These are phyloP conservation scores for Malus domestica DNA, from an alignment of 306 rosid species.

Conservation along the genomic window ASM211411v1 NC_041791.1:31905501-31906000, in stretches of 20 bases:
- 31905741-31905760: not conserved
- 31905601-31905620: not conserved
- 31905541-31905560: not conserved
- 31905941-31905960: too few species aligned
- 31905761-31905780: not conserved
- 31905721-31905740: not conserved
- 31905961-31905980: too few species aligned
- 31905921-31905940: too few species aligned
- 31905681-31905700: not conserved
- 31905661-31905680: not conserved
- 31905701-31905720: not conserved
- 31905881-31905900: too few species aligned
- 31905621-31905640: accelerated
- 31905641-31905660: not conserved
- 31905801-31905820: too few species aligned
- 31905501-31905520: not conserved
- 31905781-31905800: not conserved
- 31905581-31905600: accelerated
- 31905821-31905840: too few species aligned
- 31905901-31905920: too few species aligned
- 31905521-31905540: not conserved
- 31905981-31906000: too few species aligned
- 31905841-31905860: too few species aligned
- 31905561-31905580: not conserved
- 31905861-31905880: too few species aligned